Conservation (phyloP, 75 land plant species). For the Gnetum montanum region DNA sequence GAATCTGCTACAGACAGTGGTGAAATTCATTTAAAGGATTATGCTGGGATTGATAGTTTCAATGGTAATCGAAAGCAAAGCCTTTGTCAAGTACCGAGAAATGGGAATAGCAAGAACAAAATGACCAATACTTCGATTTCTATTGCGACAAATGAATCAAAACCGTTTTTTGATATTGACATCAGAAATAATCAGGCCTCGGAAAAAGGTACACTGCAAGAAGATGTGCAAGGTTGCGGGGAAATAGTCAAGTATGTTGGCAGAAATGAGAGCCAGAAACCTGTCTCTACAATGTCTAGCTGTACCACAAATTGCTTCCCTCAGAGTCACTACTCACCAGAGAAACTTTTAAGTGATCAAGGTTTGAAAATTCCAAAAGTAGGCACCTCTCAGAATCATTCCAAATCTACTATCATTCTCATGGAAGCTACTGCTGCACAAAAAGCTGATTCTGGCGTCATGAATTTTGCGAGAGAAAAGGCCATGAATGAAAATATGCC, state of each 20-base stretch:
- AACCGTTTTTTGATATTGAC: too few species aligned
- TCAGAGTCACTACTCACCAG: neutral
- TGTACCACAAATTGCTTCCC: neutral
- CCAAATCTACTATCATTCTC: too few species aligned
- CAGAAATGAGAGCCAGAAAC: neutral
- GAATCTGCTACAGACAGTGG: constrained; percentile 1
- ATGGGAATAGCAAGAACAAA: constrained; percentile 6
- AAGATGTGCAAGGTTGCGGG: too few species aligned
- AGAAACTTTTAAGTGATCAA: too few species aligned
- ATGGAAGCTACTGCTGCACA: too few species aligned
- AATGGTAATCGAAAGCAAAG: constrained; percentile 47
- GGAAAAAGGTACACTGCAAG: too few species aligned
- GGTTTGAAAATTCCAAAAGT: too few species aligned
- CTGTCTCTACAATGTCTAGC: neutral
- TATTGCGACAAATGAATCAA: neutral
- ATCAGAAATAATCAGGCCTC: too few species aligned
- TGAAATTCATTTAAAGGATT: neutral
- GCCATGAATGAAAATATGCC: too few species aligned
- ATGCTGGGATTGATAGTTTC: neutral
- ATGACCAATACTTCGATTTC: neutral
- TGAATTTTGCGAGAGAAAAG: too few species aligned
- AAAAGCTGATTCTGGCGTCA: too few species aligned
- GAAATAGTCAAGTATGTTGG: constrained; percentile 1
- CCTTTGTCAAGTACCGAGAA: constrained; percentile 28
- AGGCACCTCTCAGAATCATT: too few species aligned